Conservation (phyloP, 495 filamentous ascomycete genomes). For the Chaetomidium leptoderma region DNA sequence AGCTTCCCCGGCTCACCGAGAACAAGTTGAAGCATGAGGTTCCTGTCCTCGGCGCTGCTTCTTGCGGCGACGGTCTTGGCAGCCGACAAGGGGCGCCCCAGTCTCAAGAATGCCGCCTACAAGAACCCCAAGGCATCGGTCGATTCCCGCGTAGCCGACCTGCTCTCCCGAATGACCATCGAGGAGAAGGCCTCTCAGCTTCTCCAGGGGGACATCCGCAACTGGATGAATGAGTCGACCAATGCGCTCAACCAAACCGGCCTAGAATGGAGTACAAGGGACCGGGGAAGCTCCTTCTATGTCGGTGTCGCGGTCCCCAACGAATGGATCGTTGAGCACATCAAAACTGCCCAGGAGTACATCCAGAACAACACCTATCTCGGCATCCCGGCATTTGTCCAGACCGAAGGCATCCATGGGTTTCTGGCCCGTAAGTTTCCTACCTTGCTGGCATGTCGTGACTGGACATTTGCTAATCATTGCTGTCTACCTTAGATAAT, state of each 20-base stretch:
- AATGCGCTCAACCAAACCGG: slow-evolving; percentile 61
- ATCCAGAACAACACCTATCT: slow-evolving; percentile 58
- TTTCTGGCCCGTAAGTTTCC: slow-evolving; percentile 41
- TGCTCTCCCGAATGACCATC: slow-evolving; percentile 64
- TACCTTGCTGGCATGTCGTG: not conserved
- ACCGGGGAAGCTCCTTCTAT: slow-evolving; percentile 62
- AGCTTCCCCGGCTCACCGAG: not conserved
- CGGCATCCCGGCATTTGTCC: slow-evolving; percentile 65
- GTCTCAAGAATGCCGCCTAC: slow-evolving; percentile 43
- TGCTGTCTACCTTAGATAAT: slow-evolving; percentile 45
- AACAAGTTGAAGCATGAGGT: slow-evolving; percentile 3
- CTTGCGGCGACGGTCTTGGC: slow-evolving; percentile 5
- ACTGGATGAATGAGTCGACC: slow-evolving; percentile 61
- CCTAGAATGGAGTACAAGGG: slow-evolving; percentile 58
- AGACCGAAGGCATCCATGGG: slow-evolving; percentile 68
- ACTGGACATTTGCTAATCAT: too few relatives aligned
- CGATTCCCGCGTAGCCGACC: slow-evolving; percentile 58
- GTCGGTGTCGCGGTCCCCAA: slow-evolving; percentile 53
- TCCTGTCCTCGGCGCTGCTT: not conserved
- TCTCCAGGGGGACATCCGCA: slow-evolving; percentile 63
- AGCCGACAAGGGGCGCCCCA: slow-evolving; percentile 9
- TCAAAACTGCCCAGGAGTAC: slow-evolving; percentile 61
- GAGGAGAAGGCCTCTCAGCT: slow-evolving; percentile 66
- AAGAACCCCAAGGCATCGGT: slow-evolving; percentile 58
- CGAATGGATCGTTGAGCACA: slow-evolving; percentile 57